Evolutionary conservation across 495 filamentous ascomycete species (phyloP).

Genomic region (Xylaria intraflava): DNA sequence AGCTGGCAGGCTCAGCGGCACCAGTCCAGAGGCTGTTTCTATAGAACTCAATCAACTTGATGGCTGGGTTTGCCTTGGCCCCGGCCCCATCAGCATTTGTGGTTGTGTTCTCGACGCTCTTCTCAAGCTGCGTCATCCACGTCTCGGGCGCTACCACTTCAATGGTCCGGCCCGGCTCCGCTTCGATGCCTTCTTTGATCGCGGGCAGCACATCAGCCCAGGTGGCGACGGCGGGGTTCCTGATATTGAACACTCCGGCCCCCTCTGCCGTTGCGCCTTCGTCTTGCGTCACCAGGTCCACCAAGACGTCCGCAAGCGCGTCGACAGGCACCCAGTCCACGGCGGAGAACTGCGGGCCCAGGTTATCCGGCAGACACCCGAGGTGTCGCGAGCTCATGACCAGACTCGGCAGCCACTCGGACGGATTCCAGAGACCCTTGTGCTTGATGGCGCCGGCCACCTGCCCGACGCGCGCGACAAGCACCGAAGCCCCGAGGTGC

Average conservation of each 20-base stretch:
- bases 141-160: constrained; percentile 7
- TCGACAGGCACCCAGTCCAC: constrained; percentile 27
- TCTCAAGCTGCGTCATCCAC: constrained; percentile 21
- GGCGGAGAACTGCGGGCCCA: constrained; percentile 14
- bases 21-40: background rate
- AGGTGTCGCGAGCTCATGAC: constrained; percentile 16
- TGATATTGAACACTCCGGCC: constrained; percentile 20
- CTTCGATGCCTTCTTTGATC: constrained; percentile 16
- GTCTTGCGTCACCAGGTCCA: constrained; percentile 20
- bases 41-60: constrained; percentile 1
- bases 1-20: background rate
- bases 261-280: constrained; percentile 9
- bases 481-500: constrained; percentile 7
- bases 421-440: constrained; percentile 17
- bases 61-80: background rate
- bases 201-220: constrained; percentile 19
- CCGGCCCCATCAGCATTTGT: background rate
- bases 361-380: constrained; percentile 12
- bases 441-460: constrained; percentile 16
- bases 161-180: too few species aligned
- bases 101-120: constrained; percentile 6
- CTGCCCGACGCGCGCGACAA: constrained; percentile 24
- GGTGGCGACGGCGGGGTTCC: constrained; percentile 15
- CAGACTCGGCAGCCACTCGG: constrained; percentile 25
- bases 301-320: constrained; percentile 14